phyloP scores from a whole-genome alignment of 192 early-diverging fungal species.

The Oehlia diaphana region DNA sequence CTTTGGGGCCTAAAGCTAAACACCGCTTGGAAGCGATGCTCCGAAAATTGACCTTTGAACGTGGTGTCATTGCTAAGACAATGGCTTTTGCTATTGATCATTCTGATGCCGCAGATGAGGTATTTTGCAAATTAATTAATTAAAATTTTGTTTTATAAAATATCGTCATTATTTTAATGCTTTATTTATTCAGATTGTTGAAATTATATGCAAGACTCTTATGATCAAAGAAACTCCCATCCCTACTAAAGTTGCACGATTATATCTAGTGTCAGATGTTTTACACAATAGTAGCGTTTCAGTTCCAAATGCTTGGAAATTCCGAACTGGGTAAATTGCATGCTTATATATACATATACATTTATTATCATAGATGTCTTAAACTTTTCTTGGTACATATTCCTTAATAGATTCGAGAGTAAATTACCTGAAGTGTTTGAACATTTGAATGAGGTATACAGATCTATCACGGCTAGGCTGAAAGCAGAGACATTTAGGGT shows the following conservation, averaged over 20 bases:
- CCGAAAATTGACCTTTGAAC: slow-evolving; percentile 43
- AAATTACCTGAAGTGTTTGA: slow-evolving; percentile 65
- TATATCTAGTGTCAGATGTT: slow-evolving; percentile 88
- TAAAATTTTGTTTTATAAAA: not conserved
- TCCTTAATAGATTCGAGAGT: slow-evolving; percentile 52
- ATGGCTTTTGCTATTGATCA: slow-evolving; percentile 87
- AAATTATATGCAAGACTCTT: slow-evolving; percentile 64
- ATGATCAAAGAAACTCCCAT: slow-evolving; percentile 56
- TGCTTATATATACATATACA: not conserved
- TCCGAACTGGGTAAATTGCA: slow-evolving; percentile 54
- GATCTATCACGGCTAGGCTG: slow-evolving; percentile 67
- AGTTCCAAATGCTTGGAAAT: slow-evolving; percentile 87
- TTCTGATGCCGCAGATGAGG: slow-evolving; percentile 78
- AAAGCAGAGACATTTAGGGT: slow-evolving; percentile 79
- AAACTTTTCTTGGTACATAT: not conserved
- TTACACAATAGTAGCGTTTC: slow-evolving; percentile 83
- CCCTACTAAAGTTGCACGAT: slow-evolving; percentile 64
- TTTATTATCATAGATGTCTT: no score
- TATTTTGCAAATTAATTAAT: slow-evolving; percentile 5
- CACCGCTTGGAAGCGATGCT: slow-evolving; percentile 49
- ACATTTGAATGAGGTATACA: slow-evolving; percentile 67
- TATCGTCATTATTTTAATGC: slow-evolving; percentile 8
- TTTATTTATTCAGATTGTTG: slow-evolving; percentile 54
- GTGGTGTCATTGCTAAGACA: slow-evolving; percentile 65
- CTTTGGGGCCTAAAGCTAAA: slow-evolving; percentile 47